These are phyloP conservation scores for Trifolium repens DNA, from an alignment of 306 rosid genomes.

Conservation along the genomic window DNA sequence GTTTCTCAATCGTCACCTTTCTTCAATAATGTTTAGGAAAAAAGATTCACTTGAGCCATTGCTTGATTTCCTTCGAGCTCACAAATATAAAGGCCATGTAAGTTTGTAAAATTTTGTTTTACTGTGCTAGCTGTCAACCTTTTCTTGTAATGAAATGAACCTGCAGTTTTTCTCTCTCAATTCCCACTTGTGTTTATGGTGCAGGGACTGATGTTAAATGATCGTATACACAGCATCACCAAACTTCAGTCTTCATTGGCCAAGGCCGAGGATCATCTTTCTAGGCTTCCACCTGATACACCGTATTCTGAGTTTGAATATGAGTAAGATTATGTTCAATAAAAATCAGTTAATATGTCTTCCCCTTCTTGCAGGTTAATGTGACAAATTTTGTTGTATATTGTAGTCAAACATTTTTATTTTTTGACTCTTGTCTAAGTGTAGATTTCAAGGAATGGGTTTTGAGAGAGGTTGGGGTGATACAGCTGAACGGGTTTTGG, in stretches of 20 bases:
- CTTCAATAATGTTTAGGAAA: conserved; percentile 83
- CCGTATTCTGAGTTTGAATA: conserved; percentile 77
- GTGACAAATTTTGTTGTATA: not conserved
- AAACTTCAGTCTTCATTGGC: conserved; percentile 72
- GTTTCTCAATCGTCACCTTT: conserved; percentile 94
- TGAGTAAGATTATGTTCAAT: conserved; percentile 54
- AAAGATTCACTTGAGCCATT: conserved; percentile 79
- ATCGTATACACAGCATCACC: conserved; percentile 65
- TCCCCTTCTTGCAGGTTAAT: conserved; percentile 2
- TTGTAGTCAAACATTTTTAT: conserved; percentile 16
- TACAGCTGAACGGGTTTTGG: conserved; percentile 67
- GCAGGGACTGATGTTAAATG: conserved; percentile 83
- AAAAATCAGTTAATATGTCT: not conserved
- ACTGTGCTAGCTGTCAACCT: conserved; percentile 10
- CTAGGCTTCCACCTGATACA: conserved; percentile 58
- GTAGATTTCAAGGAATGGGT: conserved; percentile 89
- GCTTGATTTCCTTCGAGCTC: conserved; percentile 84
- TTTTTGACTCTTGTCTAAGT: conserved; percentile 19
- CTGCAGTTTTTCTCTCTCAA: not conserved
- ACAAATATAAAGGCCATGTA: conserved; percentile 78
- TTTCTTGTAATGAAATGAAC: not conserved
- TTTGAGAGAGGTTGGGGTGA: conserved; percentile 98
- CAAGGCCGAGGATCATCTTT: conserved; percentile 82
- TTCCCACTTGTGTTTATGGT: conserved; percentile 39
- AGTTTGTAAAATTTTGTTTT: conserved; percentile 36